Percentiles rank a stretch among this genome's conserved stretches.
These are phyloP conservation scores for Colletotrichum endophyticum DNA, from an alignment of 2,329 filamentous ascomycete species.

Conservation along the genomic window DNA sequence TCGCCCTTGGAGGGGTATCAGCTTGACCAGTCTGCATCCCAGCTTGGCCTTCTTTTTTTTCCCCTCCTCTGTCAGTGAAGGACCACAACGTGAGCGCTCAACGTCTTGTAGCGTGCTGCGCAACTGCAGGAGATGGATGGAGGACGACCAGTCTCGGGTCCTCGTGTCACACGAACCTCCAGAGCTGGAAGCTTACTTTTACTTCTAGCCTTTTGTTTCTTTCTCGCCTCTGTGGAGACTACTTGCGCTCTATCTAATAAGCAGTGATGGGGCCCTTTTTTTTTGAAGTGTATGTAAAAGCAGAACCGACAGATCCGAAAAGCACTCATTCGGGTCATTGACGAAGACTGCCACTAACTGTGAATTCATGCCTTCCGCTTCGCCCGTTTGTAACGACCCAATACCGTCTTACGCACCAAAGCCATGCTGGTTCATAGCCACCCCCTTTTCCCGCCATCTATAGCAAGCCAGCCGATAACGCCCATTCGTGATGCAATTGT, in stretches of 20 bases:
- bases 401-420: conserved; percentile 7
- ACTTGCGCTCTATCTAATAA: conserved; percentile 4
- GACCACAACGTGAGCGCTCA: not conserved
- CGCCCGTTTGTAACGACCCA: not conserved
- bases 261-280: not conserved
- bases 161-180: not conserved
- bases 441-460: conserved; percentile 15
- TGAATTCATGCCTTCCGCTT: conserved; percentile 1
- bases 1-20: not conserved
- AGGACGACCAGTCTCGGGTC: not conserved
- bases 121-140: not conserved
- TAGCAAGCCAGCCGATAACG: conserved; percentile 18
- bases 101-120: not conserved
- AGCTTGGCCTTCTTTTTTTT: not conserved
- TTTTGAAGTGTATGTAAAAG: not conserved
- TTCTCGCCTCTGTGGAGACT: not conserved
- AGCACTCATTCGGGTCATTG: not conserved
- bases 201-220: not conserved
- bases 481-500: conserved; percentile 17
- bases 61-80: not conserved
- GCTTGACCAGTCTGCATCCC: not conserved
- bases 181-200: not conserved
- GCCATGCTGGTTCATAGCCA: not conserved
- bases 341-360: not conserved
- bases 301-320: not conserved